Evolutionary conservation across 768 basidiomycete species (phyloP).

Genomic region (Amanita rimosa): DNA sequence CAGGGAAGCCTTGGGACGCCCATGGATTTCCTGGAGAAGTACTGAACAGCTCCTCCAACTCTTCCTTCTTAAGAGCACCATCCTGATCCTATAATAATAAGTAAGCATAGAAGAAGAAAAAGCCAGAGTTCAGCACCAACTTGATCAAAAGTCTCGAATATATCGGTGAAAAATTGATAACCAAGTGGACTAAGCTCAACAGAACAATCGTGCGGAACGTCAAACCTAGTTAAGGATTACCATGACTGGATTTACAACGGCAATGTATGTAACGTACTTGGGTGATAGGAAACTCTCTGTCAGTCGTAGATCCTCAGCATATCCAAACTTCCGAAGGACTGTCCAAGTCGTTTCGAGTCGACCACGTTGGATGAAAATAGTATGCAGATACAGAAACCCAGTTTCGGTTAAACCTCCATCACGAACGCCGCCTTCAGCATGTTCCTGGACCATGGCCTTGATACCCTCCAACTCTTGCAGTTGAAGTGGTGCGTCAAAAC

Average conservation of each 20-base stretch:
- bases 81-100: conserved; percentile 67
- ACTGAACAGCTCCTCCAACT: conserved; percentile 83
- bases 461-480: conserved; percentile 94
- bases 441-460: conserved; percentile 77
- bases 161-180: conserved; percentile 94
- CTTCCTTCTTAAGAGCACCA: conserved; percentile 74
- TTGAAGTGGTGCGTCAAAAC: conserved; percentile 90
- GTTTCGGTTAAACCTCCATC: conserved; percentile 81
- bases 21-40: conserved; percentile 98
- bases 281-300: conserved; percentile 83
- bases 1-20: conserved; percentile 83
- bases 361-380: conserved; percentile 92
- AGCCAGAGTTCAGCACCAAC: conserved; percentile 21
- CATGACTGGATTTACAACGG: background rate
- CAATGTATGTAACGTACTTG: conserved; percentile 42
- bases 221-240: conserved; percentile 47
- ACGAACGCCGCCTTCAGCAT: conserved; percentile 64
- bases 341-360: conserved; percentile 98
- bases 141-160: conserved; percentile 94
- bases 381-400: conserved; percentile 91
- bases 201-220: conserved; percentile 88
- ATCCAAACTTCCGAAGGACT: conserved; percentile 88
- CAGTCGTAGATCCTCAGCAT: conserved; percentile 87
- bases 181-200: conserved; percentile 92
- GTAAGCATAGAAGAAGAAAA: background rate